These are phyloP conservation scores for Mortierella sp. DNA, from an alignment of 371 early-diverging fungal species.

Conservation along the genomic window DNA sequence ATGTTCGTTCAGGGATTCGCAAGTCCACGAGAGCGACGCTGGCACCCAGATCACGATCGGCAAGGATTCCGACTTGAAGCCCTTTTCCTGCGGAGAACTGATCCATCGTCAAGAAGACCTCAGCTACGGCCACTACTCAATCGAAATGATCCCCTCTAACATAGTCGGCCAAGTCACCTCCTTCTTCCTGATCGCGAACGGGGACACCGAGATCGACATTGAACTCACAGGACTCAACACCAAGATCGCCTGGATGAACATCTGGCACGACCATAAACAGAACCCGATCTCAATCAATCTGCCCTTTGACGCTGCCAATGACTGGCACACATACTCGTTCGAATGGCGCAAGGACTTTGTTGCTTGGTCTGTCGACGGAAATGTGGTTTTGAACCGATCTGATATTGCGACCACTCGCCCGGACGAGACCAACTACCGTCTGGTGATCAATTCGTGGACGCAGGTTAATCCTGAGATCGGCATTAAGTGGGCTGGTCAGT, in stretches of 20 bases:
- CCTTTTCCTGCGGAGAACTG: slow-evolving; percentile 49
- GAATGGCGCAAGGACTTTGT: slow-evolving; percentile 49
- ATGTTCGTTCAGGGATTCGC: slow-evolving; percentile 36
- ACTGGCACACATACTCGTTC: slow-evolving; percentile 48
- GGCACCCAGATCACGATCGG: slow-evolving; percentile 48
- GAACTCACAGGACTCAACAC: slow-evolving; percentile 50
- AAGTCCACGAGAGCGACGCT: slow-evolving; percentile 25
- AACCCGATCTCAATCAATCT: slow-evolving; percentile 46
- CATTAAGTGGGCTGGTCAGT: slow-evolving; percentile 47
- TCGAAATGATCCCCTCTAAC: slow-evolving; percentile 53
- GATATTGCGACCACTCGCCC: slow-evolving; percentile 40
- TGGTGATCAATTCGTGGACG: slow-evolving; percentile 53
- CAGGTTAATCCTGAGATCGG: slow-evolving; percentile 42
- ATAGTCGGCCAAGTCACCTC: slow-evolving; percentile 52
- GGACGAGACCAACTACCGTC: slow-evolving; percentile 26
- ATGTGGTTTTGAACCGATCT: slow-evolving; percentile 37
- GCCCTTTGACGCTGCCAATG: slow-evolving; percentile 40
- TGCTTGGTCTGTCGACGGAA: slow-evolving; percentile 43
- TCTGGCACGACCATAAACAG: slow-evolving; percentile 46
- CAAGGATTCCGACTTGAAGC: slow-evolving; percentile 44
- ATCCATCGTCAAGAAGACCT: slow-evolving; percentile 34
- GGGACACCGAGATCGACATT: slow-evolving; percentile 49
- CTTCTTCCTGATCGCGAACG: slow-evolving; percentile 52
- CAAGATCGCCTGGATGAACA: slow-evolving; percentile 44
- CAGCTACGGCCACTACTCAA: slow-evolving; percentile 41